Conservation (phyloP, 495 filamentous ascomycete species). For the Aspergillus ostianus region DNA sequence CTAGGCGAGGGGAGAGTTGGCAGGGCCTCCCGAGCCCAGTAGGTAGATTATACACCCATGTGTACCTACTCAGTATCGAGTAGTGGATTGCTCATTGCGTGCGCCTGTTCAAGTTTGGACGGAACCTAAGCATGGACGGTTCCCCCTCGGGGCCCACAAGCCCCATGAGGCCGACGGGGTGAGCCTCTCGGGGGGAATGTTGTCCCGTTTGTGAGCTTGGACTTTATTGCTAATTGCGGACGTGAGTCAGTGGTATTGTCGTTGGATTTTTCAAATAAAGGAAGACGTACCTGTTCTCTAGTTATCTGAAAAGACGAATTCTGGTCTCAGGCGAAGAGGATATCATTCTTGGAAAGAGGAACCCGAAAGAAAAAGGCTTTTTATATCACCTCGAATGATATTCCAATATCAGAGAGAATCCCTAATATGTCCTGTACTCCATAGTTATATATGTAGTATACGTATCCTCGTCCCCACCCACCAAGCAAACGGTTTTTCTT, state of each 20-base stretch:
- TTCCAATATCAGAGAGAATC: no score
- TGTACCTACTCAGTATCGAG: no score
- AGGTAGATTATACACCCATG: no score
- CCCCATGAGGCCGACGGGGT: background rate
- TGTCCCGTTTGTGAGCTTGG: background rate
- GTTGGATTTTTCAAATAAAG: background rate
- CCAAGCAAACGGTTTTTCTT: background rate
- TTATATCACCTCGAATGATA: no score
- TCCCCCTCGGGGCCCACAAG: background rate
- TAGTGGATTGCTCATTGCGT: background rate
- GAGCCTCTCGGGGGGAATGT: background rate
- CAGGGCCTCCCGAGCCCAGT: no score
- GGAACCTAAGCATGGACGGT: background rate
- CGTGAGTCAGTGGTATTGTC: background rate
- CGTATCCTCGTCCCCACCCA: background rate
- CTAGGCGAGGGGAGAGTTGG: background rate
- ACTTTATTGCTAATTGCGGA: no score
- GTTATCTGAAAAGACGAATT: background rate
- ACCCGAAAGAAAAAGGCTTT: no score
- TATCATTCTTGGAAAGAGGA: no score
- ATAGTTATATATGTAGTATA: background rate
- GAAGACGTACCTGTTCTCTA: background rate
- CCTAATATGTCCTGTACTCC: background rate
- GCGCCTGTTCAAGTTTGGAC: background rate
- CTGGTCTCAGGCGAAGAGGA: background rate